Evolutionary conservation across 75 land plant genomes (phyloP).

Genomic region (Adiantum capillusveneris): DNA sequence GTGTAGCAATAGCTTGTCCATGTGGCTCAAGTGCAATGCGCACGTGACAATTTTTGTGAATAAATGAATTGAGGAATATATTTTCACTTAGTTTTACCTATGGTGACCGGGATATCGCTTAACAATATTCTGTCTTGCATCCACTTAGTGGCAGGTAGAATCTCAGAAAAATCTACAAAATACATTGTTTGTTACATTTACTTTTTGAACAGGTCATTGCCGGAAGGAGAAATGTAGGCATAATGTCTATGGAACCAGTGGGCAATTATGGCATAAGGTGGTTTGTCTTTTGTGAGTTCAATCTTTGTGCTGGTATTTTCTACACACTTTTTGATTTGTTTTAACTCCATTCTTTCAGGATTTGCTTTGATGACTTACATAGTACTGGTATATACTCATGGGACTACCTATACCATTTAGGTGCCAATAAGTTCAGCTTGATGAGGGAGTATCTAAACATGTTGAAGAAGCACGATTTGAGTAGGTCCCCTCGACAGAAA

Average conservation of each 20-base stretch:
- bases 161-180: no score
- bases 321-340: no score
- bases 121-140: no score
- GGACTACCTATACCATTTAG: conserved; percentile 75
- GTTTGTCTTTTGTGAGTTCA: neutral
- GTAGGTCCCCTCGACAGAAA: conserved; percentile 29
- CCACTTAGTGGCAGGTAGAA: no score
- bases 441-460: conserved; percentile 72
- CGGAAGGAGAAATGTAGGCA: conserved; percentile 86
- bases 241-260: conserved; percentile 85
- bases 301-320: neutral
- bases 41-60: no score
- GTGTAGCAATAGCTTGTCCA: no score
- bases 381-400: conserved; percentile 92
- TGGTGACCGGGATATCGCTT: no score
- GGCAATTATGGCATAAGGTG: conserved; percentile 98
- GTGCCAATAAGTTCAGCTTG: conserved; percentile 57
- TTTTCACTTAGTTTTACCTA: no score
- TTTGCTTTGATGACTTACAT: conserved; percentile 84
- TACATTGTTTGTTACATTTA: no score
- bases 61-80: no score
- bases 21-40: no score
- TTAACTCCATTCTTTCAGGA: conserved; percentile 26
- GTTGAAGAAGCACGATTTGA: conserved; percentile 67
- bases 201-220: conserved; percentile 85